A percentile compares a stretch with the other conserved stretches of the same genome.
phyloP scores from a whole-genome alignment of 2,329 filamentous ascomycete genomes.

The Tolypocladium ovalisporum region DNA sequence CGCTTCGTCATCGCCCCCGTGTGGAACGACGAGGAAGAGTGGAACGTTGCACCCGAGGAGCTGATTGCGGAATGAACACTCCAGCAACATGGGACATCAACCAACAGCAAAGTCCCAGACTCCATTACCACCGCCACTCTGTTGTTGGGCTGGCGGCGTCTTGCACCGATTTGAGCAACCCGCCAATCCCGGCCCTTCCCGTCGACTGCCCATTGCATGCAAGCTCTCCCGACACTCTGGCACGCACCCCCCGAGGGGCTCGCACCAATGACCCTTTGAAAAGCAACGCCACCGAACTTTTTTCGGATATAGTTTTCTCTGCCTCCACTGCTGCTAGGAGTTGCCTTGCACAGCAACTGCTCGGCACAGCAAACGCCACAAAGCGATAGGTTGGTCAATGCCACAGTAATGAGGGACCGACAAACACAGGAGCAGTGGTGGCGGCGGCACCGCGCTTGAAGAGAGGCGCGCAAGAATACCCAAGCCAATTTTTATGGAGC shows the following conservation, averaged over 20 bases:
- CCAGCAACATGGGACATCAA: neutral
- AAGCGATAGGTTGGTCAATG: neutral
- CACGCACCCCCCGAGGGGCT: neutral
- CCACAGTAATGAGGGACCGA: neutral
- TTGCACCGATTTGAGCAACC: neutral
- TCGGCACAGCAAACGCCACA: neutral
- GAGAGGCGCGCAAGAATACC: neutral
- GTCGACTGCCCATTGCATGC: too few relatives aligned
- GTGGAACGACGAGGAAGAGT: slow-evolving; percentile 47
- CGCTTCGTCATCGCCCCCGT: slow-evolving; percentile 49
- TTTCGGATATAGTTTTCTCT: neutral
- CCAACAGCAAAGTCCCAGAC: neutral
- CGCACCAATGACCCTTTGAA: neutral
- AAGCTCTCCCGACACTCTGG: neutral
- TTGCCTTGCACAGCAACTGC: neutral
- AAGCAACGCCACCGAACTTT: neutral
- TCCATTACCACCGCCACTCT: neutral
- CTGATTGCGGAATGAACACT: slow-evolving; percentile 9
- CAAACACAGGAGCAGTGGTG: neutral
- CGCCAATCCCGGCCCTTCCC: neutral
- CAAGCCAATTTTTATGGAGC: neutral
- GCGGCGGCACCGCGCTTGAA: neutral
- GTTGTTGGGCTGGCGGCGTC: neutral
- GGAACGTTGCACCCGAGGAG: slow-evolving; percentile 31
- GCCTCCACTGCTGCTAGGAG: neutral